phyloP scores from a whole-genome alignment of 1,139 yeast species.

The Suhomyces bokatorum region DNA sequence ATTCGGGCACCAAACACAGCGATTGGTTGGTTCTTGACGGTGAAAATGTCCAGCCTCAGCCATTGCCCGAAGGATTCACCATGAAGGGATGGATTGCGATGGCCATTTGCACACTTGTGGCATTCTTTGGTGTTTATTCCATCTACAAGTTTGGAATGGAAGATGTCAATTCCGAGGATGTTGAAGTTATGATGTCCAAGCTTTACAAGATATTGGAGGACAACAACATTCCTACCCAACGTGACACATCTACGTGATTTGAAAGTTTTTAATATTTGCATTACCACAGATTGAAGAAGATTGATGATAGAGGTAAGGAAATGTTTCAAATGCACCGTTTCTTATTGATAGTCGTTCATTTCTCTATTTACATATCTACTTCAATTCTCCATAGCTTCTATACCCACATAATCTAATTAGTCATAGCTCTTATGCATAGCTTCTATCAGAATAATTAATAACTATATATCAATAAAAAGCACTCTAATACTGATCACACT shows the following conservation, averaged over 20 bases:
- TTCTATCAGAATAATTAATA: too few species aligned
- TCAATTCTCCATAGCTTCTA: too few species aligned
- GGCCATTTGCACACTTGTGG: constrained; percentile 55
- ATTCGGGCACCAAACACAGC: constrained; percentile 24
- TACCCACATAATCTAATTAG: too few species aligned
- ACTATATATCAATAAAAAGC: too few species aligned
- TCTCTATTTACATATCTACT: too few species aligned
- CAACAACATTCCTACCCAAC: constrained; percentile 5
- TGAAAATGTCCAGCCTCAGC: constrained; percentile 53
- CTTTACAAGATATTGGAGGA: constrained; percentile 16
- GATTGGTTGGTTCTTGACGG: constrained; percentile 58
- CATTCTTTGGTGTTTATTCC: constrained; percentile 55
- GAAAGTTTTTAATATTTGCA: too few species aligned
- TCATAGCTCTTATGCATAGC: too few species aligned
- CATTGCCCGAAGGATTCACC: constrained; percentile 71
- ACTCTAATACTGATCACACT: too few species aligned
- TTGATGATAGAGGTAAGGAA: too few species aligned
- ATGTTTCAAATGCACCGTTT: too few species aligned
- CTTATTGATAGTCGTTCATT: too few species aligned
- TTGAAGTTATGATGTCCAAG: constrained; percentile 24
- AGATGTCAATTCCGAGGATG: constrained; percentile 52
- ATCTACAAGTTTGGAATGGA: constrained; percentile 64
- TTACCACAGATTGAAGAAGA: too few species aligned
- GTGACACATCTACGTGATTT: background rate
- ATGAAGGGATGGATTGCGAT: constrained; percentile 67